Evolutionary conservation across 768 basidiomycete species (phyloP).

Genomic region (Erythrobasidium yunnanense): DNA sequence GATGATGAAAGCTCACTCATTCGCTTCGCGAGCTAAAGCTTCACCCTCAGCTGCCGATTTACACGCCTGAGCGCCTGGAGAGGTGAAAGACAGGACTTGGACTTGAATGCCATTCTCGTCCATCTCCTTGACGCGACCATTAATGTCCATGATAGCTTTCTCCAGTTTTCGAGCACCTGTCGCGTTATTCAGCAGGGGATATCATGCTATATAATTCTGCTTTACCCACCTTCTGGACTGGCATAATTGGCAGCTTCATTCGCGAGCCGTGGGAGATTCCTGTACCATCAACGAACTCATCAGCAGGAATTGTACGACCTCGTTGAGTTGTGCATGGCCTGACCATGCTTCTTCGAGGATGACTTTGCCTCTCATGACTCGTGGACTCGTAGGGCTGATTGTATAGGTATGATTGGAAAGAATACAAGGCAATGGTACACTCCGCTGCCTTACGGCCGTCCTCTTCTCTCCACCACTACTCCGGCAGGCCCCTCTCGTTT

Average conservation of each 20-base stretch:
- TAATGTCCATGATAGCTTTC: conserved; percentile 8
- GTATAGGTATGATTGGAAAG: too few species aligned
- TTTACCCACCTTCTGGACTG: background rate
- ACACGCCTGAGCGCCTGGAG: conserved; percentile 17
- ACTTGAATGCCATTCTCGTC: conserved; percentile 27
- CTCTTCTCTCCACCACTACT: too few species aligned
- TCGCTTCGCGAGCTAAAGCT: conserved; percentile 24
- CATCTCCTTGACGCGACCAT: conserved; percentile 21
- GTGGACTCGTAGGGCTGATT: too few species aligned
- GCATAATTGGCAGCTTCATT: conserved; percentile 18
- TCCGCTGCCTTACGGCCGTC: too few species aligned
- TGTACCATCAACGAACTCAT: too few species aligned
- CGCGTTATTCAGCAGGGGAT: background rate
- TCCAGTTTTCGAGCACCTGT: conserved; percentile 6
- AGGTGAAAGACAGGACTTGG: conserved; percentile 24
- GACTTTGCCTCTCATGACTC: too few species aligned
- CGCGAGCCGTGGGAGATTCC: conserved; percentile 10
- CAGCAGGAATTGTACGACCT: too few species aligned
- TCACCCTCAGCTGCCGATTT: conserved; percentile 15
- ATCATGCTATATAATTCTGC: background rate
- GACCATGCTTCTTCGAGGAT: too few species aligned
- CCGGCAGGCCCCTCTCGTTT: too few species aligned
- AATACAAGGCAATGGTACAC: too few species aligned
- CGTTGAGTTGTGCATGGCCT: too few species aligned
- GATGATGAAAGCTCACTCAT: conserved; percentile 10